phyloP scores from a whole-genome alignment of 139 green algal species.

The Raphidocelis subcapitata region DNA sequence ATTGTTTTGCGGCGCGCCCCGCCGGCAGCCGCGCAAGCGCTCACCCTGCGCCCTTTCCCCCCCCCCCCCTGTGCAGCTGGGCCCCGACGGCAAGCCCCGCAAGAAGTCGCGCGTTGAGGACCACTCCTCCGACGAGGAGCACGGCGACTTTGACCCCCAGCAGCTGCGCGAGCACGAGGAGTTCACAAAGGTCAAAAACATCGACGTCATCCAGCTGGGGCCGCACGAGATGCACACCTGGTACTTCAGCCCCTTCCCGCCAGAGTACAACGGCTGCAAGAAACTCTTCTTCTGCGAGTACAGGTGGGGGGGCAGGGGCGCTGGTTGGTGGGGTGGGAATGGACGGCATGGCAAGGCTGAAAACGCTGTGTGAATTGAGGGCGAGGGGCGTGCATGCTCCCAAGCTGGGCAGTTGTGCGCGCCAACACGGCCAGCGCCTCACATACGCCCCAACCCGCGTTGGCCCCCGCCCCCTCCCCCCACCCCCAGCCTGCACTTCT shows the following conservation, averaged over 20 bases:
- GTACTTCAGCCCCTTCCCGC: conserved; percentile 97
- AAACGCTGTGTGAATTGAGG: too few relatives aligned
- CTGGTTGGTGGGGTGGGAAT: too few relatives aligned
- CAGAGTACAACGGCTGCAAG: conserved; percentile 90
- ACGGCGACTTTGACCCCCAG: conserved; percentile 91
- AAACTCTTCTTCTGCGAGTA: conserved; percentile 95
- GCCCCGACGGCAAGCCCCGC: neutral
- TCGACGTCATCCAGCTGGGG: conserved; percentile 92
- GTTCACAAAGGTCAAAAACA: conserved; percentile 98
- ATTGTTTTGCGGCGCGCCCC: too few relatives aligned
- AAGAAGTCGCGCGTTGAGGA: conserved; percentile 42
- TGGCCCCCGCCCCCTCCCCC: too few relatives aligned
- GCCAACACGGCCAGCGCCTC: too few relatives aligned
- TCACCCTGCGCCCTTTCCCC: too few relatives aligned
- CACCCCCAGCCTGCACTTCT: conserved; percentile 79
- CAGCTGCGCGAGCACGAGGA: conserved; percentile 95
- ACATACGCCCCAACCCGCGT: too few relatives aligned
- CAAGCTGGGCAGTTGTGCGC: too few relatives aligned
- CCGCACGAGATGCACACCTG: conserved; percentile 96
- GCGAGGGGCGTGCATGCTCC: too few relatives aligned
- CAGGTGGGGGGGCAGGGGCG: conserved; percentile 41
- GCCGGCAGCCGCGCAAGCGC: too few relatives aligned
- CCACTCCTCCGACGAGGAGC: conserved; percentile 57
- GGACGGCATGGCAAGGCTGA: too few relatives aligned
- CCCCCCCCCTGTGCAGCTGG: too few relatives aligned